Base-by-base conservation (phyloP, 768 basidiomycete genomes). In the Pleurotus salmoneostramineus region DNA sequence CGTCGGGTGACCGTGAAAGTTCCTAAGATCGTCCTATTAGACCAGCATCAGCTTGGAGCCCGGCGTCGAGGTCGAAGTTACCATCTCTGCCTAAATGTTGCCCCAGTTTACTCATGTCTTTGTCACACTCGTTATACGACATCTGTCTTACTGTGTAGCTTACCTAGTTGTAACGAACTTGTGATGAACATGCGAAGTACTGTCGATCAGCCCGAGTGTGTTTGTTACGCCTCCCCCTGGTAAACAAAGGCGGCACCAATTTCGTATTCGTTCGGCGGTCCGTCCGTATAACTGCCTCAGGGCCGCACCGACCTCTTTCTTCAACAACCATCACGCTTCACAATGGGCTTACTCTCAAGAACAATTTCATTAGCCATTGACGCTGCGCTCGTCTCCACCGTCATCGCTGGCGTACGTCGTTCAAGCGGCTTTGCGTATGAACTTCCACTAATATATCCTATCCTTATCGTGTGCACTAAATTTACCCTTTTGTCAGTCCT, bases 21-120 rank as follows among this genome's bases (percentile, higher is more conserved):
- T 27, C 21, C 21, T 27, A 27, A 33, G 40, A 14, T 56, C 50
- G 45, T 27, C 56, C 27, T 59, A 56, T 3, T 69, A 98, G 95
- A 98, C 96, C 61, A 93, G 90, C 75, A 98, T 98, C 80, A 93
- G 91, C 79, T 83, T 99, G 80, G 97, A 98, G 80, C 93, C 96
- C 63, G 96, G 96, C 77, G 96, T 98, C 62, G 97, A 99, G 77
- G 96, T 98, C 70, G 95, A 97, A 74, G 95, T 97, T 64, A 97
- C 95, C 68, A 96, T 97, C 76, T 94, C 91, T 62, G 83, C 83
- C 64, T 91, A 74, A 67, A 27, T 27, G 21, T 27, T 27, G 21
- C 21, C 1, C 21, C 21, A 27, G 21, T 27, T 27, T 3, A 27
- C 21, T 27, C 21, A 27, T 27, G 21, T 3, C 21, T 27, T 27